These are phyloP conservation scores for Rhodotorula diobovata DNA, from an alignment of 768 basidiomycete genomes.

Conservation along the genomic window DNA sequence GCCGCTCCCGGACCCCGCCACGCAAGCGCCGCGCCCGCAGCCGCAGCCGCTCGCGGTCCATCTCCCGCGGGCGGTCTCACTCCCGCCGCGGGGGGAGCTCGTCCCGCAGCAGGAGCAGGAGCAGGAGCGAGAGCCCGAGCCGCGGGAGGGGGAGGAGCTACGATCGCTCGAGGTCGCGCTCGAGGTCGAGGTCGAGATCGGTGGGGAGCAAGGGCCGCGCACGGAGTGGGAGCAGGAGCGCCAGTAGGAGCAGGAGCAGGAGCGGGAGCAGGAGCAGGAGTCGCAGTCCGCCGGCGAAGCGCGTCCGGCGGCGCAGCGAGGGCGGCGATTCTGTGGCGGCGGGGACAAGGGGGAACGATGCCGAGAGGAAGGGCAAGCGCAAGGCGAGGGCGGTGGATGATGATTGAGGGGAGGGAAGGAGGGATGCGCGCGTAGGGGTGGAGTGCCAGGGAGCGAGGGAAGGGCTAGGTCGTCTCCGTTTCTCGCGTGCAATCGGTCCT, in stretches of 20 bases:
- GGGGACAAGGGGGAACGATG: background rate
- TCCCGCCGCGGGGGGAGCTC: background rate
- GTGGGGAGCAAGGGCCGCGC: too few relatives aligned
- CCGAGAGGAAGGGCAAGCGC: background rate
- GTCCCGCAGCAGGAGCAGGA: background rate
- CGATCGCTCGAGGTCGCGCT: too few relatives aligned
- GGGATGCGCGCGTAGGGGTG: too few relatives aligned
- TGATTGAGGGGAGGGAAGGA: too few relatives aligned
- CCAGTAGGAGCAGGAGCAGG: background rate
- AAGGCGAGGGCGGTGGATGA: slow-evolving; percentile 2
- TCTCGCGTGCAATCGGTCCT: too few relatives aligned
- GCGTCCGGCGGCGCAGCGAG: too few relatives aligned
- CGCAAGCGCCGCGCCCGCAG: background rate
- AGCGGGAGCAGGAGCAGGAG: too few relatives aligned
- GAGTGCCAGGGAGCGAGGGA: too few relatives aligned
- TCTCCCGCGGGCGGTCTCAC: background rate
- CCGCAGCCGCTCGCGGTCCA: background rate
- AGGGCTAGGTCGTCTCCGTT: too few relatives aligned
- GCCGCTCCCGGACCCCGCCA: background rate
- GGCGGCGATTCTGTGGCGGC: background rate
- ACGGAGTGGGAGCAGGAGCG: background rate
- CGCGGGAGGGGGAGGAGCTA: too few relatives aligned
- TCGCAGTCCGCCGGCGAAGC: background rate
- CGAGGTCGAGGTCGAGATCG: background rate
- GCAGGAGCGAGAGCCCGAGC: background rate